Base-by-base conservation (phyloP, 768 basidiomycete species). In the Pulveroboletus sp. region DNA sequence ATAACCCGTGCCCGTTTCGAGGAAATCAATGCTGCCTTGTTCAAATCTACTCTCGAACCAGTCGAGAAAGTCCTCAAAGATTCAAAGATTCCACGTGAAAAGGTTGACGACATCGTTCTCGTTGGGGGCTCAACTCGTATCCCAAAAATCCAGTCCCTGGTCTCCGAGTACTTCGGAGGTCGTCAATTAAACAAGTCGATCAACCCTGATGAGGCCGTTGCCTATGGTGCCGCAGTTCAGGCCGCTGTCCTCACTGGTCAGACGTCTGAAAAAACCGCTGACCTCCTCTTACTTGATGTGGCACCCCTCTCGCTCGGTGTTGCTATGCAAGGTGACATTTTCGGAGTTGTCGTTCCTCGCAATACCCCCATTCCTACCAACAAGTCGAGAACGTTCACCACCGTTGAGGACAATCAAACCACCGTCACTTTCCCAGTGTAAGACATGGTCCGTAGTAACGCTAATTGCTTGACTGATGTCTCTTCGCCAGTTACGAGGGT, bases 91-190 rank as follows among this genome's bases (percentile, higher is more conserved):
- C 74, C 93, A 57, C 89, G 90, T 57, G 92, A 92, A 69, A 93
- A 92, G 76, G 94, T 99, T 58, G 92, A 98, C 68, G 96, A 99
- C 64, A 98, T 99, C 58, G 96, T 99, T 69, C 91, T 99, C 52
- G 96, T 99, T 58, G 96, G 96, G 78, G 96, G 96, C 56, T 99
- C 96, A 50, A 99, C 96, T 62, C 96, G 96, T 83, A 99, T 99
- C 68, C 96, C 96, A 58, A 97, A 97, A 79, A 90, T 99, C 60
- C 94, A 97, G 74, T 81, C 93, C 24, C 86, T 99, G 52, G 96
- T 99, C 45, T 97, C 94, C 50, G 96, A 99, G 70, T 95, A 86
- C 82, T 99, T 99, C 71, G 90, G 90, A 71, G 93, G 93, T 54
- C 93, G 95, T 63, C 90, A 94, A 70, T 76, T 97, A 68, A 98